phyloP scores from a whole-genome alignment of 768 basidiomycete species.

The Auriscalpium orientale region DNA sequence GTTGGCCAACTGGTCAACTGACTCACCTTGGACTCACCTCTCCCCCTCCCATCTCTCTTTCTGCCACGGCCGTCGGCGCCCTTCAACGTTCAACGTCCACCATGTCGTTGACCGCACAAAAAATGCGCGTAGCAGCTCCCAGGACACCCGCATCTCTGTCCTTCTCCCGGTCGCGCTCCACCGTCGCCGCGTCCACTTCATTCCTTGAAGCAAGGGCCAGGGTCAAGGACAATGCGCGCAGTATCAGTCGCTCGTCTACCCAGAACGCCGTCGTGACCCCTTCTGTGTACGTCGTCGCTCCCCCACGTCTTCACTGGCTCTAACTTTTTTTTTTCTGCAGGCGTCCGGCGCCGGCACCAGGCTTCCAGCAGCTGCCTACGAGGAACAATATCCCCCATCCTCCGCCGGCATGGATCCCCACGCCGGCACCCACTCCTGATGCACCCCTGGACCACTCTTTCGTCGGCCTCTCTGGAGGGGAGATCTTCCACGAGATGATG shows the following conservation, averaged over 20 bases:
- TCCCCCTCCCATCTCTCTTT: background rate
- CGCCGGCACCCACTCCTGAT: conserved; percentile 24
- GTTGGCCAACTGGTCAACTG: background rate
- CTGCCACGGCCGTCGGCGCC: conserved; percentile 4
- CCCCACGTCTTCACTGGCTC: background rate
- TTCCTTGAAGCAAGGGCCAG: conserved; percentile 77
- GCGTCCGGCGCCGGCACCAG: conserved; percentile 56
- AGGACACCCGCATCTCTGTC: conserved; percentile 26
- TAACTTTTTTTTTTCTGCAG: conserved; percentile 26
- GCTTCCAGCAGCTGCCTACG: conserved; percentile 41
- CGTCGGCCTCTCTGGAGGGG: conserved; percentile 88
- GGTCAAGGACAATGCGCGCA: conserved; percentile 69
- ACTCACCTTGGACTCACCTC: background rate
- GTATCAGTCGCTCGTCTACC: conserved; percentile 61
- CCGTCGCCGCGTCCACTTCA: conserved; percentile 37
- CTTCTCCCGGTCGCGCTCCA: conserved; percentile 44
- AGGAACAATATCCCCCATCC: conserved; percentile 31
- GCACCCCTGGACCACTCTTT: conserved; percentile 72
- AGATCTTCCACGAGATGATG: conserved; percentile 99
- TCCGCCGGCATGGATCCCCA: conserved; percentile 25
- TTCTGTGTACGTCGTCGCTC: conserved; percentile 39
- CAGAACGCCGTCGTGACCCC: conserved; percentile 56
- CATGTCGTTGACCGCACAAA: conserved; percentile 38
- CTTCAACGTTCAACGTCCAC: background rate
- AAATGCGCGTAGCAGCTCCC: conserved; percentile 36